These are phyloP conservation scores for Platanthera guangdongensis DNA, from an alignment of 106 monocot genomes.

Conservation along the genomic window DNA sequence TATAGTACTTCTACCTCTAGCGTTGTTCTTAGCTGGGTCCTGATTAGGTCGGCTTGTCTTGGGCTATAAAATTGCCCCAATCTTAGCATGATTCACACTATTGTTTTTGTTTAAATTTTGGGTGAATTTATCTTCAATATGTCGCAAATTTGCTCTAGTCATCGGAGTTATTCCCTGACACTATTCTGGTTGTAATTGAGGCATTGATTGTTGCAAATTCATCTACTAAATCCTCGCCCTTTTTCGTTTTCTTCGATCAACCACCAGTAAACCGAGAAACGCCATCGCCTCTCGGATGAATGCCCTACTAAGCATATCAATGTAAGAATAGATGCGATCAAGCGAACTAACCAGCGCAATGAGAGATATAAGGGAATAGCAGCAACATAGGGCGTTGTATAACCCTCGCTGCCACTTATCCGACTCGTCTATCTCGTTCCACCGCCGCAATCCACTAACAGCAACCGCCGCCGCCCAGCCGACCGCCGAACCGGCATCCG, in stretches of 20 bases:
- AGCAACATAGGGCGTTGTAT: neutral
- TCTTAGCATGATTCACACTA: too few relatives aligned
- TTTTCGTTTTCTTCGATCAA: neutral
- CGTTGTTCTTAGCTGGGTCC: too few relatives aligned
- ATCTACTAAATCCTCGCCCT: too few relatives aligned
- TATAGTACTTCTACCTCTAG: too few relatives aligned
- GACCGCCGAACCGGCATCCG: neutral
- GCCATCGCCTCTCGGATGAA: neutral
- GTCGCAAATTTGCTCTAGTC: too few relatives aligned
- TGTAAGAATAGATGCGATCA: neutral
- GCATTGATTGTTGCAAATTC: too few relatives aligned
- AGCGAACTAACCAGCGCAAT: conserved; percentile 1
- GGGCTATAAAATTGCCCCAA: too few relatives aligned
- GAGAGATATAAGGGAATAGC: neutral
- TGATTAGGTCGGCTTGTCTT: too few relatives aligned
- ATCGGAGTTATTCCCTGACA: too few relatives aligned
- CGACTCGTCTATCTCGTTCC: conserved; percentile 8
- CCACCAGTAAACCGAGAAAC: neutral
- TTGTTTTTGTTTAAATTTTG: too few relatives aligned
- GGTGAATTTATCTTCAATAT: too few relatives aligned
- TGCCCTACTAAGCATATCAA: neutral
- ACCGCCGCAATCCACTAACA: neutral
- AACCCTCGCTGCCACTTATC: conserved; percentile 8
- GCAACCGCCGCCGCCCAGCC: neutral
- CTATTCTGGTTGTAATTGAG: too few relatives aligned